These are phyloP conservation scores for Hemileccinum rubropunctum DNA, from an alignment of 768 basidiomycete genomes.

Conservation along the genomic window DNA sequence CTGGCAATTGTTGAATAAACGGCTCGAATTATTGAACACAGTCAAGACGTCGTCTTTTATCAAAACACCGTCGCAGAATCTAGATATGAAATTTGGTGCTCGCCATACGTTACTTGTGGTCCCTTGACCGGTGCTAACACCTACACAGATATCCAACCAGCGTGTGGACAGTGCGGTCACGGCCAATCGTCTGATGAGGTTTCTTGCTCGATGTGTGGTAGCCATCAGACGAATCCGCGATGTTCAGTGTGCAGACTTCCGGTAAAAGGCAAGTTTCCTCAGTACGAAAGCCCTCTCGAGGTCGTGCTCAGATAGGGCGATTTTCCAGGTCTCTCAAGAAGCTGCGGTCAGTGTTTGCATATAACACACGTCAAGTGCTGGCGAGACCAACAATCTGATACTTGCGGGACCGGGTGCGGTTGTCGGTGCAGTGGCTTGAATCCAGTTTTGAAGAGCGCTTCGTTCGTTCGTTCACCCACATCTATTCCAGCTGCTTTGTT, in stretches of 20 bases:
- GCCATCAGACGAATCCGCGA: slow-evolving; percentile 41
- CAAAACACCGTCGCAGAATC: slow-evolving; percentile 22
- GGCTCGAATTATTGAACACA: slow-evolving; percentile 72
- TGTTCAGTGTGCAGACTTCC: slow-evolving; percentile 79
- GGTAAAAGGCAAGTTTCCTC: slow-evolving; percentile 54
- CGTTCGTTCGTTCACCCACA: slow-evolving; percentile 14
- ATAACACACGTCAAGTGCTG: slow-evolving; percentile 67
- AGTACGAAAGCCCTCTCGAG: not conserved
- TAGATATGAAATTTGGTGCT: slow-evolving; percentile 37
- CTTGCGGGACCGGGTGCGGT: slow-evolving; percentile 69
- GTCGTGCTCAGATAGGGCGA: not conserved
- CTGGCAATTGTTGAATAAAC: slow-evolving; percentile 71
- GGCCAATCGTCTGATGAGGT: slow-evolving; percentile 33
- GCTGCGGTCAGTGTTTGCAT: slow-evolving; percentile 61
- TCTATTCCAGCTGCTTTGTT: not conserved
- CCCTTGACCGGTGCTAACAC: slow-evolving; percentile 4
- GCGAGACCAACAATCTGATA: slow-evolving; percentile 40
- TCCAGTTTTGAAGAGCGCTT: not conserved
- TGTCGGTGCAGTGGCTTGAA: slow-evolving; percentile 47
- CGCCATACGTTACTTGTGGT: not conserved
- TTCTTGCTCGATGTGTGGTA: slow-evolving; percentile 44
- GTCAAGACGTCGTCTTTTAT: slow-evolving; percentile 37
- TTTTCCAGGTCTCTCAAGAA: slow-evolving; percentile 54
- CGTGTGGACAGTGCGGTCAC: slow-evolving; percentile 45
- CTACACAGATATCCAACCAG: slow-evolving; percentile 43